Evolutionary conservation across 169 alveolate genomes (phyloP).

Genomic region (Plasmodium sp.): DNA sequence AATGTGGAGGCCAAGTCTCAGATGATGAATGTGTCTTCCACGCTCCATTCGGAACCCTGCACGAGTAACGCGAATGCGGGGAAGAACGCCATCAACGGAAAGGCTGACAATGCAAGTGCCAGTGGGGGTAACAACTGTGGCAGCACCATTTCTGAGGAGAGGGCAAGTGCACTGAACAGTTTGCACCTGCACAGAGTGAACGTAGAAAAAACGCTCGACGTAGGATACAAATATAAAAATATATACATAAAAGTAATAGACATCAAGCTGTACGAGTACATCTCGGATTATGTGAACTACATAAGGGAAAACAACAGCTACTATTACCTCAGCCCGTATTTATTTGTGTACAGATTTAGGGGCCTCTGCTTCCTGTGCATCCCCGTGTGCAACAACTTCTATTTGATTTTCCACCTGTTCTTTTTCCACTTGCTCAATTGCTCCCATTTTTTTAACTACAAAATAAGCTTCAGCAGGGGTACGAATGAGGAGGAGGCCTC

Average conservation of each 20-base stretch:
- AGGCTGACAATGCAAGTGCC: not conserved
- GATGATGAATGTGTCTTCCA: conserved; percentile 57
- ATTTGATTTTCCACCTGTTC: conserved; percentile 49
- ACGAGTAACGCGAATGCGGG: conserved; percentile 19
- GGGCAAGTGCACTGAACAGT: not conserved
- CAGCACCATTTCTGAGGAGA: not conserved
- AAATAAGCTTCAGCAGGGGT: conserved; percentile 40
- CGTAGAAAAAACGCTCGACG: conserved; percentile 25
- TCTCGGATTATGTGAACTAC: conserved; percentile 29
- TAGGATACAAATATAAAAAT: conserved; percentile 65
- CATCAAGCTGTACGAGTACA: conserved; percentile 46
- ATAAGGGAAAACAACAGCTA: conserved; percentile 63
- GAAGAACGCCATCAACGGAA: not conserved
- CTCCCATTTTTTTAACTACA: conserved; percentile 58
- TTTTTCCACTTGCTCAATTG: conserved; percentile 59
- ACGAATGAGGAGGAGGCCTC: conserved; percentile 42
- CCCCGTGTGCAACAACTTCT: conserved; percentile 61
- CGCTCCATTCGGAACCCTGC: conserved; percentile 43
- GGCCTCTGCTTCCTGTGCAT: conserved; percentile 36
- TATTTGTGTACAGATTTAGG: conserved; percentile 43
- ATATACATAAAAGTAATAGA: conserved; percentile 69
- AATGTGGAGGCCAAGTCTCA: conserved; percentile 41
- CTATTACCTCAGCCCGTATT: conserved; percentile 49
- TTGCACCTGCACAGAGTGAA: conserved; percentile 1
- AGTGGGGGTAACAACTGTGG: not conserved